Conservation (phyloP, 768 basidiomycete species). For the Boletus fagicola region DNA sequence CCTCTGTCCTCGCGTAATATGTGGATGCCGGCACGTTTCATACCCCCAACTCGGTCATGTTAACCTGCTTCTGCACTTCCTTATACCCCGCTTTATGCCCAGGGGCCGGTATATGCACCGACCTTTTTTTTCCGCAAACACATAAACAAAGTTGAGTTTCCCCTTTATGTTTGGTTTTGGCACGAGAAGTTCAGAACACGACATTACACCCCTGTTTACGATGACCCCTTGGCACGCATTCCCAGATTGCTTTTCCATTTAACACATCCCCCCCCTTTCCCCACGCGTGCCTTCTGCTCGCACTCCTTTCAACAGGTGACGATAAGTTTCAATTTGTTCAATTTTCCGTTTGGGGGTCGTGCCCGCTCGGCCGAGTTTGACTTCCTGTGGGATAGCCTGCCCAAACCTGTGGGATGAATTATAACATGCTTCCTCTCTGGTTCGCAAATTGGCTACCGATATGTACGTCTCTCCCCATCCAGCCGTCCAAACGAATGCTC, state of each 20-base stretch:
- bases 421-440: not conserved
- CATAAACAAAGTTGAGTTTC: constrained; percentile 17
- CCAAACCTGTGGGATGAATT: constrained; percentile 4
- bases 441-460: not conserved
- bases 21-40: not conserved
- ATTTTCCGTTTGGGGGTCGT: constrained; percentile 5
- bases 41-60: not conserved
- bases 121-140: not conserved
- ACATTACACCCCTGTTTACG: constrained; percentile 4
- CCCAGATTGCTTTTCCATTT: not conserved
- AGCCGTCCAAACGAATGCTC: not conserved
- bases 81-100: not conserved
- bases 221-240: not conserved
- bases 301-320: constrained; percentile 2
- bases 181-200: not conserved
- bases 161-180: not conserved
- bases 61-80: not conserved
- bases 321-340: constrained; percentile 11
- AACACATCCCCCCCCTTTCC: not conserved
- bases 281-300: constrained; percentile 18
- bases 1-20: not conserved
- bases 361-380: not conserved
- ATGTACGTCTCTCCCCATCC: not conserved
- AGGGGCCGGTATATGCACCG: not conserved
- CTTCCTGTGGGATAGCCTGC: constrained; percentile 4